These are phyloP conservation scores for Chaetomium sp. DNA, from an alignment of 2,329 filamentous ascomycete species.

Conservation along the genomic window DNA sequence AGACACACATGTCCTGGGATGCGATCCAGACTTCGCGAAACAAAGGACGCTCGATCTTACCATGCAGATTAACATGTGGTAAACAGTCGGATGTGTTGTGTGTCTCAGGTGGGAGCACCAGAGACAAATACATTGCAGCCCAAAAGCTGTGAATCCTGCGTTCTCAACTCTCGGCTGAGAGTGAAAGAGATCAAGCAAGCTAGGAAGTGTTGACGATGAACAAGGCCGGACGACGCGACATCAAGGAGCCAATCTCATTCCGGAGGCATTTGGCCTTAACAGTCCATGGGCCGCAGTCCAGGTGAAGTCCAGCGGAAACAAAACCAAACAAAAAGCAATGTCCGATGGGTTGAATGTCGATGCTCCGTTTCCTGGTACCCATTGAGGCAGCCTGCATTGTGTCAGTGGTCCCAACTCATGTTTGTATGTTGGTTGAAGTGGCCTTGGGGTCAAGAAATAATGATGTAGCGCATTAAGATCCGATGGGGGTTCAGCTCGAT, in stretches of 20 bases:
- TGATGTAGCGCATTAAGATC: conserved; percentile 26
- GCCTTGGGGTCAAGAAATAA: conserved; percentile 10
- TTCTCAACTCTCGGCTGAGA: conserved; percentile 2
- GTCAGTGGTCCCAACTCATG: conserved; percentile 20
- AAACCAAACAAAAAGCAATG: not conserved
- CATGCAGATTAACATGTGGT: not conserved
- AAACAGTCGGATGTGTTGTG: not conserved
- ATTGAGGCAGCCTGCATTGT: conserved; percentile 11
- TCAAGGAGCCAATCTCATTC: not conserved
- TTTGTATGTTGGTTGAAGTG: conserved; percentile 1
- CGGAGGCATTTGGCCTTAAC: not conserved
- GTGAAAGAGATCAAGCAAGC: not conserved
- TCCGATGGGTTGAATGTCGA: not conserved
- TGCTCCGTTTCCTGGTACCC: conserved; percentile 2
- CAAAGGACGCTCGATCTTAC: conserved; percentile 9
- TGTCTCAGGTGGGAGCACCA: not conserved
- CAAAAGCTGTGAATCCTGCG: not conserved
- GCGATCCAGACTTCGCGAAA: not conserved
- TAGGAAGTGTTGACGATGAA: not conserved
- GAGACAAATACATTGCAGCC: not conserved
- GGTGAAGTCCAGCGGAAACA: not conserved
- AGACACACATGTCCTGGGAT: not conserved
- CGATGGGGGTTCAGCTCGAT: conserved; percentile 37
- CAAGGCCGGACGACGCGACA: not conserved
- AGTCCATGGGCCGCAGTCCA: conserved; percentile 10